Base-by-base conservation (phyloP, 495 filamentous ascomycete species). In the Penicillium coprophilum region DNA sequence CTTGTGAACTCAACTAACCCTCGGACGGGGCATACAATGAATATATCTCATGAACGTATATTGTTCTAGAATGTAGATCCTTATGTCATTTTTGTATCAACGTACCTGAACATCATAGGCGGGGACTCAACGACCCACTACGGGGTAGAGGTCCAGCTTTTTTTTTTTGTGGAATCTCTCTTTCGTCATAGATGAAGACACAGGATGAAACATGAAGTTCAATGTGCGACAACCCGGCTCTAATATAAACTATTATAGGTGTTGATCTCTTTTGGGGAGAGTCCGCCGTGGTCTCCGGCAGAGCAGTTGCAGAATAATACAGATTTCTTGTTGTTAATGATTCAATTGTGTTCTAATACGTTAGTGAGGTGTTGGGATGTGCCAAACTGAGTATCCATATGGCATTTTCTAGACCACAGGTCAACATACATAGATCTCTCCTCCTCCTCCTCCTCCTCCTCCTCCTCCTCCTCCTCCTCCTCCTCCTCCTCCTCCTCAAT, bases 11-110 rank as follows among this genome's bases (percentile, higher is more conserved):
- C 51, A 58, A 53, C 60, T 39, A 58, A 58, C 50, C 62, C 49
- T 52, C 27, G 62, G 62, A 63, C 59, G 53, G 60, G 65, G 57
- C 56, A 41, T 59, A 56, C 63, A 53, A 68, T 64, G 65, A 68
- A 68, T 59, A 66, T 68, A 68, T 51, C 36, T 43, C 55, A 66
- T 64, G 55, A 61, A 65, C 53, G 54, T 32, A 31, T 19, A 30
- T 19, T 28, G 17, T 13, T 31, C 4, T 20, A 2, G n/a, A 19
- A 11, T 47, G 15, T 47, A 30, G 45, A 47, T 47, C 45, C 6
- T 19, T 24, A 1, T 4, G 20, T 23, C 20, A 6, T 13, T 21
- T 20, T 4, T 2, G 15, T 15, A 13, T 43, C 34, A 3, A 7
- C 10, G 15, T 38, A 17, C 34, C 34, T 43, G 40, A 23, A 21